phyloP scores from a whole-genome alignment of 768 basidiomycete species.

The Tephrocybe rancida region DNA sequence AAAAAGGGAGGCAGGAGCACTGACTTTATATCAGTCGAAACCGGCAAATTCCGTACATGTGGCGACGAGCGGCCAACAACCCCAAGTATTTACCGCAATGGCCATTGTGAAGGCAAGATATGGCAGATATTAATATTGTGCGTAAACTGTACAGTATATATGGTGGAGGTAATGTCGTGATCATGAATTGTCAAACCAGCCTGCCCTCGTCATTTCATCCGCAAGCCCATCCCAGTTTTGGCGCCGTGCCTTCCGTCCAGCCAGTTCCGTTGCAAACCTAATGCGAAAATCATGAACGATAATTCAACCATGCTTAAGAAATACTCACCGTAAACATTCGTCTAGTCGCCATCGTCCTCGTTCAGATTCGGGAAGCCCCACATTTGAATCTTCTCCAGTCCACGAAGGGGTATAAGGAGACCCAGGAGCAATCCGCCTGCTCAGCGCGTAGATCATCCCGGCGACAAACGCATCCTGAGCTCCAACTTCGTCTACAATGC shows the following conservation, averaged over 20 bases:
- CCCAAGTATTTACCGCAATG: no score
- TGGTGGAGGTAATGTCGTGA: not conserved
- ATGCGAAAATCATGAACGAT: not conserved
- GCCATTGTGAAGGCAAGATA: no score
- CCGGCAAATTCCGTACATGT: no score
- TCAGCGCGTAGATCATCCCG: slow-evolving; percentile 85
- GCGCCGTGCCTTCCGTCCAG: slow-evolving; percentile 71
- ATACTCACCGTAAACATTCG: slow-evolving; percentile 72
- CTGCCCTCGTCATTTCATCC: slow-evolving; percentile 71
- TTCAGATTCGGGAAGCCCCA: slow-evolving; percentile 36
- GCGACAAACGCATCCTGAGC: slow-evolving; percentile 85
- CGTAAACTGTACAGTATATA: no score
- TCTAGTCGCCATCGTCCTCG: slow-evolving; percentile 75
- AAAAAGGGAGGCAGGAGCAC: no score
- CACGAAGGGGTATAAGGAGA: slow-evolving; percentile 71
- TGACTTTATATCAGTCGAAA: no score
- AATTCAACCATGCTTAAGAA: not conserved
- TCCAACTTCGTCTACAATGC: slow-evolving; percentile 69
- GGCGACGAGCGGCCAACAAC: no score
- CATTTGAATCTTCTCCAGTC: slow-evolving; percentile 36
- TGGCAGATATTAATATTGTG: no score
- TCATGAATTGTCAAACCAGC: slow-evolving; percentile 64
- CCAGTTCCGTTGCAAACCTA: slow-evolving; percentile 84
- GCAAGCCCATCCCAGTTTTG: slow-evolving; percentile 69
- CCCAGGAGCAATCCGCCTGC: slow-evolving; percentile 70